Percentiles rank a stretch among this genome's conserved stretches.
Conservation (phyloP, 1,284 basidiomycete genomes). For the Pseudozyma sp. region DNA sequence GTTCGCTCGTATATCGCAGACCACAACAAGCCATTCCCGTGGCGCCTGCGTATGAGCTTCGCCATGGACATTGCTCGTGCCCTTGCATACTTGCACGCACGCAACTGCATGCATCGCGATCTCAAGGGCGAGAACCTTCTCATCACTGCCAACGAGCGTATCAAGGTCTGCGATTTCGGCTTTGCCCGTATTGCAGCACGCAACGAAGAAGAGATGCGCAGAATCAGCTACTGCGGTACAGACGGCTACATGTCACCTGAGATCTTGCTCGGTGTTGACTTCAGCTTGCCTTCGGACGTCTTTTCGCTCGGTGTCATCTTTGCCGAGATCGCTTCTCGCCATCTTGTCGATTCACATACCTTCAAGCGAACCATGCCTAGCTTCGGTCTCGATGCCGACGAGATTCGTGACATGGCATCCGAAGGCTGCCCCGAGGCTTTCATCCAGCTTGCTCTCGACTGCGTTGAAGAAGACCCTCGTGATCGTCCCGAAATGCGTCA, state of each 20-base stretch:
- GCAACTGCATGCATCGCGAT: slow-evolving; percentile 79
- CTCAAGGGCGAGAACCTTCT: slow-evolving; percentile 97
- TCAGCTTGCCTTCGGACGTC: slow-evolving; percentile 91
- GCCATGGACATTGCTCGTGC: slow-evolving; percentile 93
- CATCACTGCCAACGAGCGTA: slow-evolving; percentile 87
- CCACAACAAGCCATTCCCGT: slow-evolving; percentile 57
- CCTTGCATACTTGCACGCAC: slow-evolving; percentile 94
- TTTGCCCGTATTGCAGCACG: slow-evolving; percentile 89
- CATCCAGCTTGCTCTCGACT: slow-evolving; percentile 82
- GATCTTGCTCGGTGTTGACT: slow-evolving; percentile 88
- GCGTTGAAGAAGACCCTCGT: slow-evolving; percentile 78
- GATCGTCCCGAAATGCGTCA: slow-evolving; percentile 81
- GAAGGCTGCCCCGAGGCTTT: slow-evolving; percentile 83
- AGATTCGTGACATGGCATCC: slow-evolving; percentile 79
- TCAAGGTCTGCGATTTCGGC: slow-evolving; percentile 97
- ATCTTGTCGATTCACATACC: slow-evolving; percentile 78
- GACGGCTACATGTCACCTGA: slow-evolving; percentile 81
- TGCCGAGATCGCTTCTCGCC: slow-evolving; percentile 88
- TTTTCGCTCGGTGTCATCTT: slow-evolving; percentile 95
- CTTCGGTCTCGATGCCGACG: slow-evolving; percentile 82
- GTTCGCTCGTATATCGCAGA: slow-evolving; percentile 62
- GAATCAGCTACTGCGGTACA: slow-evolving; percentile 95
- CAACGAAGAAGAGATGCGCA: slow-evolving; percentile 87
- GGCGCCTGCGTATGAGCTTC: slow-evolving; percentile 82
- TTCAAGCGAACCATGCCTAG: slow-evolving; percentile 52